Evolutionary conservation across 495 filamentous ascomycete species (phyloP).

Genomic region (Trichoderma reesei): DNA sequence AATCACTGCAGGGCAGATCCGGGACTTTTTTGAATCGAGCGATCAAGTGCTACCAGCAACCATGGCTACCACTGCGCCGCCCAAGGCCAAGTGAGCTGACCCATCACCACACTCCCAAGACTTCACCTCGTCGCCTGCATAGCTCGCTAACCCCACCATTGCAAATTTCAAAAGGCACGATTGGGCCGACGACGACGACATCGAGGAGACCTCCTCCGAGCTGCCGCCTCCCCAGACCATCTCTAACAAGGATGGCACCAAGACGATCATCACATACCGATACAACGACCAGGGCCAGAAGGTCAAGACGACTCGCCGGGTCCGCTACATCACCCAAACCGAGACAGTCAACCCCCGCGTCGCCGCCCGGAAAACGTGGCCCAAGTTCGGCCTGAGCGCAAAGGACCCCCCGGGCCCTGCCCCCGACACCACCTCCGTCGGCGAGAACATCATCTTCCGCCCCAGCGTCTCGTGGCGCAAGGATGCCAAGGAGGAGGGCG

Average conservation of each 20-base stretch:
- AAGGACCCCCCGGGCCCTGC: slow-evolving; percentile 60
- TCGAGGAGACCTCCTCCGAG: slow-evolving; percentile 70
- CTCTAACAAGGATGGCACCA: slow-evolving; percentile 94
- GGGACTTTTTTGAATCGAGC: neutral
- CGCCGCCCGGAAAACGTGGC: slow-evolving; percentile 82
- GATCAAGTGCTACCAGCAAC: neutral
- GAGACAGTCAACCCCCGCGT: slow-evolving; percentile 94
- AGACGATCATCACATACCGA: slow-evolving; percentile 83
- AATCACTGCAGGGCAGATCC: neutral
- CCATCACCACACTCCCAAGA: neutral
- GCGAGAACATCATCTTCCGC: slow-evolving; percentile 94
- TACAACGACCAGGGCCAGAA: slow-evolving; percentile 91
- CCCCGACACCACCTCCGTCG: slow-evolving; percentile 83
- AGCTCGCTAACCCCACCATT: slow-evolving; percentile 17
- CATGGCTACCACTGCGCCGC: slow-evolving; percentile 8
- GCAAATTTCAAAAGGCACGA: slow-evolving; percentile 40
- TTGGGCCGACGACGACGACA: slow-evolving; percentile 94
- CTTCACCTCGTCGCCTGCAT: neutral
- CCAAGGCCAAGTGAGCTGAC: slow-evolving; percentile 8
- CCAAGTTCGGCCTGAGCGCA: slow-evolving; percentile 70
- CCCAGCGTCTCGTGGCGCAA: slow-evolving; percentile 85
- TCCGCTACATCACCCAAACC: slow-evolving; percentile 78
- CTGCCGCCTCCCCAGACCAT: slow-evolving; percentile 80
- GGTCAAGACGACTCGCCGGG: slow-evolving; percentile 89
- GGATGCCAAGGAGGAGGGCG: slow-evolving; percentile 69